Conservation (phyloP, 495 filamentous ascomycete species). For the Pseudotulostoma volvatum region DNA sequence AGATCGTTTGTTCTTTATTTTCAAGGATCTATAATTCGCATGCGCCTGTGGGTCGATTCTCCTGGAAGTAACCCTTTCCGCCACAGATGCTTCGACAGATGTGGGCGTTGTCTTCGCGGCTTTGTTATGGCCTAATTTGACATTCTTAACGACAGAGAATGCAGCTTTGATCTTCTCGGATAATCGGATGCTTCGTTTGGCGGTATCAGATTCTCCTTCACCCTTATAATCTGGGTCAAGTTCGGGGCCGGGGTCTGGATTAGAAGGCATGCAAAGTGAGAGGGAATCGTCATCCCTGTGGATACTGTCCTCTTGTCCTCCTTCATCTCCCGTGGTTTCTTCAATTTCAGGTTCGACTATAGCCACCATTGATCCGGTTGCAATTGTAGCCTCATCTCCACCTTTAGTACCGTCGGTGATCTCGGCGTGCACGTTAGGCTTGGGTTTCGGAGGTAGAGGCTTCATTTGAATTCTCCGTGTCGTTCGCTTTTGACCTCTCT, state of each 20-base stretch:
- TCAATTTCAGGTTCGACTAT: neutral
- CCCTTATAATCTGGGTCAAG: slow-evolving; percentile 11
- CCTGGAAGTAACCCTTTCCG: slow-evolving; percentile 39
- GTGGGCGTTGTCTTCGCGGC: slow-evolving; percentile 16
- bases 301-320: slow-evolving; percentile 4
- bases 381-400: slow-evolving; percentile 18
- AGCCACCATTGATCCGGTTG: slow-evolving; percentile 15
- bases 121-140: slow-evolving; percentile 19
- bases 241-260: slow-evolving; percentile 4
- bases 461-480: slow-evolving; percentile 37
- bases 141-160: slow-evolving; percentile 12
- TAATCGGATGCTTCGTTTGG: slow-evolving; percentile 16
- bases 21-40: slow-evolving; percentile 8
- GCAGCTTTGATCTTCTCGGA: slow-evolving; percentile 31
- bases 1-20: slow-evolving; percentile 28
- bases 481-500: slow-evolving; percentile 8
- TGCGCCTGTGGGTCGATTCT: slow-evolving; percentile 63
- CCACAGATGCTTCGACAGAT: slow-evolving; percentile 21
- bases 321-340: slow-evolving; percentile 1
- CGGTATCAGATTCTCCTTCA: slow-evolving; percentile 16
- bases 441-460: slow-evolving; percentile 28
- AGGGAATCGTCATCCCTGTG: slow-evolving; percentile 15
- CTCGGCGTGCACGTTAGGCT: slow-evolving; percentile 13
- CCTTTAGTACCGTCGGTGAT: slow-evolving; percentile 11
- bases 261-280: slow-evolving; percentile 19